Evolutionary conservation across 1,139 yeast genomes (phyloP), one percentile per base, ranked within the genome.

Genomic region (Geotrichum klebahnii): DNA sequence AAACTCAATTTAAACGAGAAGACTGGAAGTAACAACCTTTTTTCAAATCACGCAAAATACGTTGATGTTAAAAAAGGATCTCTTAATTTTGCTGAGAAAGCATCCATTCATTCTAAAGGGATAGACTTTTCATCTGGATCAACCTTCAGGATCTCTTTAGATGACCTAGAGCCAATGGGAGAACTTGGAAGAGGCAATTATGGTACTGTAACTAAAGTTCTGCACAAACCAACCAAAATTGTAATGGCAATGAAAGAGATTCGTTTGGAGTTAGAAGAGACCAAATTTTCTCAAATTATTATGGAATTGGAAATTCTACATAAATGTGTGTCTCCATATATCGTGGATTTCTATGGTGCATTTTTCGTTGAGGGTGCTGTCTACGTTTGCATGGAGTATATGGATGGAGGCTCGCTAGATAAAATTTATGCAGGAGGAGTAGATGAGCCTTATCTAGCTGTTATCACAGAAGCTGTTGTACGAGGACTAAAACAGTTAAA

Each of bases 161-260:
- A 88, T 59, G 96, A 90, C 64, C 73, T 92, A 55, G 94, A 89
- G 62, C 63, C 63, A n/a, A 79, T 84, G 56, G 95, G 85, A 47
- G 97, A 90, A 67, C 71, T 92, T 44, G 98, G 98, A 2, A 79
- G 90, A 48, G 98, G 98, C 9, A 92, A 92, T 69, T 92, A 92
- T 66, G 98, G 97, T 50, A 86, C 95, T 1, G 98, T 92, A 16
- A 81, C 89, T 29, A 89, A 89, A 67, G 97, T 90, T 1, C 70
- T 87, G 46, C 97, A 92, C 68, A 87, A 84, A 63, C 97, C 97
- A n/a, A 89, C 96, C 0, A 86, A 89, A 22, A 86, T 89, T 22
- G 70, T 82, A 20, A 88, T 92, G 97, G 97, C 97, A 1, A 88
- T 92, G 95, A 92, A 92, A 67, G 97, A 92, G 67, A 96, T 92